Evolutionary conservation across 371 early-diverging fungal genomes (phyloP).

Genomic region (Rhizopus arrhizus): DNA sequence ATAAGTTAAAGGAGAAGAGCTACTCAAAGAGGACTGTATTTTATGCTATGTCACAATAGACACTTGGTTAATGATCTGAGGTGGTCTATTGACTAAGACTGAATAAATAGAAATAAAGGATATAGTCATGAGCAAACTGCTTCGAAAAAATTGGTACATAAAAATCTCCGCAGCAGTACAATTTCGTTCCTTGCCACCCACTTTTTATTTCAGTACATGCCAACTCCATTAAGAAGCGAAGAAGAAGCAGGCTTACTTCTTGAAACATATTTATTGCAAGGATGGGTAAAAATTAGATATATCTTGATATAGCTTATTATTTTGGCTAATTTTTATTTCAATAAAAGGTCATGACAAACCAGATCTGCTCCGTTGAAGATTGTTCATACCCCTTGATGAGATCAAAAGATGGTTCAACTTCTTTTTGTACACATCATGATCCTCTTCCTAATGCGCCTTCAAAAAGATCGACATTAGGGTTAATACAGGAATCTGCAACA

Average conservation of each 20-base stretch:
- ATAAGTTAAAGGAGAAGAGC: too few species aligned
- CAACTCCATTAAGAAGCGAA: conserved; percentile 16
- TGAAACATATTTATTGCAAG: conserved; percentile 47
- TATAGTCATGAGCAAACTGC: too few species aligned
- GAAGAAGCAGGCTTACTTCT: conserved; percentile 31
- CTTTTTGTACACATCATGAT: conserved; percentile 57
- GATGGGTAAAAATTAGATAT: conserved; percentile 42
- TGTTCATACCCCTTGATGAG: conserved; percentile 60
- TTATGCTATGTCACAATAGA: too few species aligned
- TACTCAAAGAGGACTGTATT: too few species aligned
- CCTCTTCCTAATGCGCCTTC: conserved; percentile 29
- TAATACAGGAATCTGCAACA: not conserved
- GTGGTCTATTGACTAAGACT: too few species aligned
- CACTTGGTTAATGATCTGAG: too few species aligned
- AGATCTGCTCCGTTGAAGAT: conserved; percentile 36
- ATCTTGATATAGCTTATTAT: not conserved
- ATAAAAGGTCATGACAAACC: conserved; percentile 56
- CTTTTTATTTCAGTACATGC: conserved; percentile 6
- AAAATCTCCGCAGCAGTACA: too few species aligned
- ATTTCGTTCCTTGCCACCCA: not conserved
- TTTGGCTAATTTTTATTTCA: not conserved
- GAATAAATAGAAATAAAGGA: too few species aligned
- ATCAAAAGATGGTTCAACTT: conserved; percentile 52
- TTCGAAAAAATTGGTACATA: too few species aligned
- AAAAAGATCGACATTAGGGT: conserved; percentile 8